A percentile compares a stretch with the other conserved stretches of the same genome.
These are phyloP conservation scores for Aspergillus fumigatus DNA, from an alignment of 2,329 filamentous ascomycete genomes.

Conservation along the genomic window DNA sequence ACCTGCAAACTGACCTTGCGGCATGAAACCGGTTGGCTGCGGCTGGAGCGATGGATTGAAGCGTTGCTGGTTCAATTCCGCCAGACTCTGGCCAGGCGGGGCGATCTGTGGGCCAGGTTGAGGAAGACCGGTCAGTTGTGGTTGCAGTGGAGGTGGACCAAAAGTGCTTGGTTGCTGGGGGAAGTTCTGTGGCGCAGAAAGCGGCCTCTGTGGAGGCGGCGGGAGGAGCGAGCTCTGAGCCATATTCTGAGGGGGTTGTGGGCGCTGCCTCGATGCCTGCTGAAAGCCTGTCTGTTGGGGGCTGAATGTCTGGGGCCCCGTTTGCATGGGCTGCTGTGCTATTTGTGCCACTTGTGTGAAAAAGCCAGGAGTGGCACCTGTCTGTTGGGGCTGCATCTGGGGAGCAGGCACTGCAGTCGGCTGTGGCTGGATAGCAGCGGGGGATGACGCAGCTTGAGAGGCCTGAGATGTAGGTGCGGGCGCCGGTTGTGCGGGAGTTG, in stretches of 20 bases:
- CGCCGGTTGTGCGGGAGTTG: constrained; percentile 46
- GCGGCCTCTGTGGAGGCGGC: constrained; percentile 73
- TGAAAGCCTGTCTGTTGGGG: constrained; percentile 38
- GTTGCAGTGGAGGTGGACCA: constrained; percentile 68
- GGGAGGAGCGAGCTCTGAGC: constrained; percentile 63
- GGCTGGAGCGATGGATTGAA: constrained; percentile 56
- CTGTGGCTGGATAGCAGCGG: constrained; percentile 36
- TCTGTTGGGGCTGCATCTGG: constrained; percentile 37
- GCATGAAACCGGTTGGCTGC: constrained; percentile 62
- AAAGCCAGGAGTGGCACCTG: constrained; percentile 45
- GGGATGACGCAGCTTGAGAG: constrained; percentile 42
- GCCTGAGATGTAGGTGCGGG: constrained; percentile 44
- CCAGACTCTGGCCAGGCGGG: constrained; percentile 69
- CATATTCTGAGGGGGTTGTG: constrained; percentile 61
- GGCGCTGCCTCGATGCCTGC: constrained; percentile 59
- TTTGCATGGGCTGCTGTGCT: constrained; percentile 16
- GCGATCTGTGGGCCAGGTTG: constrained; percentile 57
- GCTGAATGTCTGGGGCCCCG: constrained; percentile 21
- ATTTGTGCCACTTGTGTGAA: constrained; percentile 45
- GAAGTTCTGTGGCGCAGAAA: constrained; percentile 80
- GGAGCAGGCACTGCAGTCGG: constrained; percentile 34
- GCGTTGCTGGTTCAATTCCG: constrained; percentile 65
- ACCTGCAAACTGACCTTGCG: constrained; percentile 35
- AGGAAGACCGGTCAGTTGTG: constrained; percentile 74
- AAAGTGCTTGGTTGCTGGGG: constrained; percentile 68